Evolutionary conservation across 1,284 basidiomycete species (phyloP), one percentile per base, ranked within the genome.

Genomic region (Papiliotrema nemorosa): DNA sequence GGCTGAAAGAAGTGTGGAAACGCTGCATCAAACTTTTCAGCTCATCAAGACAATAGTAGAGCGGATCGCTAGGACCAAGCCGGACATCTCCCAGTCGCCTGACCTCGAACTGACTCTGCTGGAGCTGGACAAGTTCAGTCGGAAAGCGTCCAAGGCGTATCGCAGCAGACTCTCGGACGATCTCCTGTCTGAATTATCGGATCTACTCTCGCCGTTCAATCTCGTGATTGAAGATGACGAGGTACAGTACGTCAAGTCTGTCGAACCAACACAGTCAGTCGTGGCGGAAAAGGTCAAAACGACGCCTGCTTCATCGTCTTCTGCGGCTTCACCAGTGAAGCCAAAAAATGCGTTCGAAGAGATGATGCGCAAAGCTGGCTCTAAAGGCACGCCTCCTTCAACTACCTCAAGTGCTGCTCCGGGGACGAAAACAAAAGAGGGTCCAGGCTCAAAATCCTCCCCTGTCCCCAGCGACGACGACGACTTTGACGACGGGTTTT

Each of bases 1-100:
- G 7, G 12, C 59, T 58, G 45, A 61, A 9, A 5, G 1, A 42
- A 76, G 74, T 64, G 81, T 85, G 61, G 90, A 93, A 65, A 79
- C 91, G 7, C 76, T 94, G 1, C 86, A 92, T 70, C 91, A 94
- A 63, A 85, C 90, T 0, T 90, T 88, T 57, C 79, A 87, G 49
- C 77, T 96, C 7, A 75, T 94, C 40, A 85, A 87, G 64, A 82
- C 84, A 9, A 78, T 94, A 29, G 77, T 93, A 40, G 79, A 82
- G 25, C 81, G 84, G 3, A 63, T 71, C 42, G 49, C 44, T 42
- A 67, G 64, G 44, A 54, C 60, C 0, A 52, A 51, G 2, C 59
- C 66, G 0, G 64, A 72, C 38, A 42, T 70, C 3, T 40, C 60
- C 4, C 52, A 55, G 20, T 55, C 63, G 10, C 58, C 59, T 1